Evolutionary conservation across 1,139 yeast species (phyloP).

Genomic region (Suhomyces bokatorum): DNA sequence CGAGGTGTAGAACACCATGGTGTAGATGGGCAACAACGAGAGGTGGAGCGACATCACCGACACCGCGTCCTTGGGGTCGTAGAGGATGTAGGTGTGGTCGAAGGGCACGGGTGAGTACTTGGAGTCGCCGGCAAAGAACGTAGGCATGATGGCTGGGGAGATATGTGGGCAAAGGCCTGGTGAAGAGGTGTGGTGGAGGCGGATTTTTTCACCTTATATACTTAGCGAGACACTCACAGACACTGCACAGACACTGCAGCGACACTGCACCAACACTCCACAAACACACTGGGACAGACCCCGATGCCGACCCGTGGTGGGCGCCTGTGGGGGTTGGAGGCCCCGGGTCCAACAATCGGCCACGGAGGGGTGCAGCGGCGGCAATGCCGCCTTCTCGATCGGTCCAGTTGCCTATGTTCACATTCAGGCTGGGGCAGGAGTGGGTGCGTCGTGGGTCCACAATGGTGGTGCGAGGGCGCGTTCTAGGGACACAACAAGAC

Average conservation of each 20-base stretch:
- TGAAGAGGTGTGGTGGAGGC: neutral
- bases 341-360: neutral
- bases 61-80: constrained; percentile 64
- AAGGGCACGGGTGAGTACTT: constrained; percentile 49
- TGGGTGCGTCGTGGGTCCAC: neutral
- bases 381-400: no score
- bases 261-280: no score
- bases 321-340: neutral
- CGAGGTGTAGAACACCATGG: constrained; percentile 77
- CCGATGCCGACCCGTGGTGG: no score
- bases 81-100: constrained; percentile 76
- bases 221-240: neutral
- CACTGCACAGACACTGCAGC: no score
- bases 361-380: no score
- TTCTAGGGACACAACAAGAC: no score
- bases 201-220: neutral
- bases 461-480: neutral
- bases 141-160: constrained; percentile 18
- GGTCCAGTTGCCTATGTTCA: no score
- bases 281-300: no score
- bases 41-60: constrained; percentile 68
- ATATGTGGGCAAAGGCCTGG: neutral
- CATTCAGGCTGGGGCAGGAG: neutral
- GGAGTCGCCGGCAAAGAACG: constrained; percentile 21
- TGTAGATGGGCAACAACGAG: constrained; percentile 79